phyloP scores from a whole-genome alignment of 2,329 filamentous ascomycete species.

The Penicillium concentricum region DNA sequence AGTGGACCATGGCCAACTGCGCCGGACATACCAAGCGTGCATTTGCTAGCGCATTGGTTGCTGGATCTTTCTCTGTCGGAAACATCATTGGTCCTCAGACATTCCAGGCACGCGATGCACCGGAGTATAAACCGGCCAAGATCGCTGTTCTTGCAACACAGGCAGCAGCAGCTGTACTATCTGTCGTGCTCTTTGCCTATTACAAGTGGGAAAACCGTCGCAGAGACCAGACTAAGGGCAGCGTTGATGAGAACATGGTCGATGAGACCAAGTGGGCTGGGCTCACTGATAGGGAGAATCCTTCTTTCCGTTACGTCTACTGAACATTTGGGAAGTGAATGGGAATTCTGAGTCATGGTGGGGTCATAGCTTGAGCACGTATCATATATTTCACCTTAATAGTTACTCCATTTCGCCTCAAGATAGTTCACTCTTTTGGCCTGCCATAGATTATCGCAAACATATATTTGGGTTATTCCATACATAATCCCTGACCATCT shows the following conservation, averaged over 20 bases:
- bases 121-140: constrained; percentile 44
- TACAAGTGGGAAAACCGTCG: constrained; percentile 35
- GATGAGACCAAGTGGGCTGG: constrained; percentile 33
- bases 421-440: too few relatives aligned
- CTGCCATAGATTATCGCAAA: too few relatives aligned
- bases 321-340: constrained; percentile 9
- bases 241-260: constrained; percentile 14
- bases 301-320: constrained; percentile 37
- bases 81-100: constrained; percentile 50
- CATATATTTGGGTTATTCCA: too few relatives aligned
- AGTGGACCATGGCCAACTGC: constrained; percentile 50
- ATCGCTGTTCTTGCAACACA: constrained; percentile 43
- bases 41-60: constrained; percentile 47
- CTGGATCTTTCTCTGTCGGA: constrained; percentile 46
- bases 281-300: constrained; percentile 37
- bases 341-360: too few relatives aligned
- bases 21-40: constrained; percentile 53
- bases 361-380: too few relatives aligned
- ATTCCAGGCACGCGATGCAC: constrained; percentile 45
- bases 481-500: too few relatives aligned
- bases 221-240: constrained; percentile 17
- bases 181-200: constrained; percentile 29
- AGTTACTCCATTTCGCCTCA: too few relatives aligned
- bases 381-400: too few relatives aligned
- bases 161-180: constrained; percentile 29